Percentiles rank a stretch among this genome's conserved stretches.
phyloP scores from a whole-genome alignment of 129 eudicot genomes.

The Oenanthe sinensis region DNA sequence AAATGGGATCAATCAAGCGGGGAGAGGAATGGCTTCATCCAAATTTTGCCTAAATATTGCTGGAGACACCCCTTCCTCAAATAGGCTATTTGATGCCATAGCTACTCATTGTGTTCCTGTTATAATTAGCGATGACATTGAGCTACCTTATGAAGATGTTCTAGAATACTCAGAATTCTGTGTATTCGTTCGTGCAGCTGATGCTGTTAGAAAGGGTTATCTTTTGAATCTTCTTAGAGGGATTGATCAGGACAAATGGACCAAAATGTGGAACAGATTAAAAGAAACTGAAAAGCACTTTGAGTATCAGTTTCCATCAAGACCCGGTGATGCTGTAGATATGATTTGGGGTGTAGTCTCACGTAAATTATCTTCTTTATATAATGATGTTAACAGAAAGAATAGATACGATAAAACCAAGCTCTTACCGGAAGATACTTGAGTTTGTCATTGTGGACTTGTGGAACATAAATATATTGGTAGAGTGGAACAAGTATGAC shows the following conservation, averaged over 20 bases:
- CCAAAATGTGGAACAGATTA: conserved; percentile 76
- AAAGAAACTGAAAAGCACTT: conserved; percentile 53
- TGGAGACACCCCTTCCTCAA: conserved; percentile 98
- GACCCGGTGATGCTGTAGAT: conserved; percentile 81
- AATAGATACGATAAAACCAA: conserved; percentile 47
- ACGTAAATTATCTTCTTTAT: conserved; percentile 40
- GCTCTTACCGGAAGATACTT: conserved; percentile 13
- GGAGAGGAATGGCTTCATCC: conserved; percentile 80
- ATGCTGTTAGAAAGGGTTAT: conserved; percentile 58
- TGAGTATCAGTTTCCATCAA: conserved; percentile 80
- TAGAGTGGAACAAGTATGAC: not conserved
- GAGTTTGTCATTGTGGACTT: not conserved
- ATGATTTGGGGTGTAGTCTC: conserved; percentile 91
- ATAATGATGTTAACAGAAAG: conserved; percentile 34
- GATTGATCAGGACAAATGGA: conserved; percentile 56
- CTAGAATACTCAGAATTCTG: conserved; percentile 84
- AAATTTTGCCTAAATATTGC: conserved; percentile 96
- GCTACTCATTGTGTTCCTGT: conserved; percentile 95
- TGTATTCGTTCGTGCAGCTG: conserved; percentile 57
- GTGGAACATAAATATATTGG: not conserved
- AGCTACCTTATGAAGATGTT: conserved; percentile 85
- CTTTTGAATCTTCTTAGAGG: conserved; percentile 69
- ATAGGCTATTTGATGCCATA: conserved; percentile 92
- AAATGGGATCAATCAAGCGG: conserved; percentile 61
- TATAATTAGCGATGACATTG: conserved; percentile 69